Percentiles rank a stretch among this genome's conserved stretches.
Evolutionary conservation across 208 protist genomes (phyloP).

Genomic region (Lotmaria passim): DNA sequence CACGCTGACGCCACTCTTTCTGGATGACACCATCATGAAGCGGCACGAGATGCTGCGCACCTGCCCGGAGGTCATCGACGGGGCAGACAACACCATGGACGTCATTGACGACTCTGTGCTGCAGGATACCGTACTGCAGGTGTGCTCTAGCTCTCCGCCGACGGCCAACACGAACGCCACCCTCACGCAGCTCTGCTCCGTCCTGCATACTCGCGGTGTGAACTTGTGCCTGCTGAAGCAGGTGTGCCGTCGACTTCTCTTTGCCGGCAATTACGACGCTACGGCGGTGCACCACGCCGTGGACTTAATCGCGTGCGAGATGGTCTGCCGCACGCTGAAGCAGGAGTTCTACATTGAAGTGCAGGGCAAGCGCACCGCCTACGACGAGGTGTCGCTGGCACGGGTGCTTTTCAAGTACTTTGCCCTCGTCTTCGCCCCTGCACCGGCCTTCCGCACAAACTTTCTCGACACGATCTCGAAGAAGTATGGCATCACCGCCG

Average conservation of each 20-base stretch:
- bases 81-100: slow-evolving; percentile 59
- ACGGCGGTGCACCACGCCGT: slow-evolving; percentile 29
- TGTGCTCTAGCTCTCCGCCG: slow-evolving; percentile 23
- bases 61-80: slow-evolving; percentile 53
- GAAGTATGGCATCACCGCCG: slow-evolving; percentile 80
- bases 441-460: slow-evolving; percentile 41
- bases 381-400: slow-evolving; percentile 61
- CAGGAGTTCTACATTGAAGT: slow-evolving; percentile 87
- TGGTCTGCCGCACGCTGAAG: slow-evolving; percentile 77
- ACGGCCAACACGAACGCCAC: slow-evolving; percentile 2
- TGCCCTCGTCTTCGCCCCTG: slow-evolving; percentile 48
- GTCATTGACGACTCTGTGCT: slow-evolving; percentile 45
- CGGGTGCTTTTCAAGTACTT: slow-evolving; percentile 62
- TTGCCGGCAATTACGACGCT: slow-evolving; percentile 12
- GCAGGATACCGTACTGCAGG: slow-evolving; percentile 46
- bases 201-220: slow-evolving; percentile 72
- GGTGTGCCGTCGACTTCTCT: slow-evolving; percentile 41
- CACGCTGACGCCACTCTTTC: slow-evolving; percentile 74
- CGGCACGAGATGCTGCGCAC: slow-evolving; percentile 78
- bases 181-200: slow-evolving; percentile 30
- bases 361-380: slow-evolving; percentile 81
- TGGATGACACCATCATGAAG: slow-evolving; percentile 80
- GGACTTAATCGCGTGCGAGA: slow-evolving; percentile 61
- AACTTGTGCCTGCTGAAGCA: slow-evolving; percentile 86
- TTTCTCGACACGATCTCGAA: slow-evolving; percentile 65